Evolutionary conservation across 2,329 filamentous ascomycete species (phyloP), one percentile per base, ranked within the genome.

Genomic region (Penicillium crustosum): DNA sequence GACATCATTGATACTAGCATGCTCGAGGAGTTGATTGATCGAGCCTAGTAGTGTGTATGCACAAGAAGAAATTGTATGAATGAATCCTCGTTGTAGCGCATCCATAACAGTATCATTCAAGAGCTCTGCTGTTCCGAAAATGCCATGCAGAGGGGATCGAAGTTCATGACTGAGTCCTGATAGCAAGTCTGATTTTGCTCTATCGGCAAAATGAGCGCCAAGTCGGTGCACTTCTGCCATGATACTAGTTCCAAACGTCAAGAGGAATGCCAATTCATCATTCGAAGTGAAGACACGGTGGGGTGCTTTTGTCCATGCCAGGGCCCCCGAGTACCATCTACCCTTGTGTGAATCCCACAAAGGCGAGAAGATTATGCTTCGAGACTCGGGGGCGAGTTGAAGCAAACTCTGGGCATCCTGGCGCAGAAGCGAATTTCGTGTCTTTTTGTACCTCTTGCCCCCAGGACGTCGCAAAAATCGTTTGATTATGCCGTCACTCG

Each of bases 41-140:
- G 75, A 77, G 33, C 77, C 74, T 2, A 77, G 65, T 1, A 78
- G 59, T 1, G 75, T 77, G n/a, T 70, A 68, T 1, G 73, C 75
- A 49, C 74, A 78, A 19, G 66, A 72, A 27, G 71, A 68, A 27
- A 77, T 70, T 0, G 73, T 68, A 31, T 67, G 59, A 9, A 71
- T 36, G 36, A 72, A 61, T 12, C 63, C 61, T 35, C 54, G 58
- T 31, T 72, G 69, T 7, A 64, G 59, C 9, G 61, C 53, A 38
- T 63, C 57, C 13, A 67, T 63, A 4, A 45, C 55, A 23, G 61
- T 67, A 17, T 68, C 66, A 31, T 65, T 54, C 8, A 72, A 49
- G 9, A 71, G 60, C 29, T 72, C 67, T 2, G 62, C 49, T 7
- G 57, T 65, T 5, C 67, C 69, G 2, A 71, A 64, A 8, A 73